Base-by-base conservation (phyloP, 1,284 basidiomycete genomes). In the Phellopilus nigrolimitatus region DNA sequence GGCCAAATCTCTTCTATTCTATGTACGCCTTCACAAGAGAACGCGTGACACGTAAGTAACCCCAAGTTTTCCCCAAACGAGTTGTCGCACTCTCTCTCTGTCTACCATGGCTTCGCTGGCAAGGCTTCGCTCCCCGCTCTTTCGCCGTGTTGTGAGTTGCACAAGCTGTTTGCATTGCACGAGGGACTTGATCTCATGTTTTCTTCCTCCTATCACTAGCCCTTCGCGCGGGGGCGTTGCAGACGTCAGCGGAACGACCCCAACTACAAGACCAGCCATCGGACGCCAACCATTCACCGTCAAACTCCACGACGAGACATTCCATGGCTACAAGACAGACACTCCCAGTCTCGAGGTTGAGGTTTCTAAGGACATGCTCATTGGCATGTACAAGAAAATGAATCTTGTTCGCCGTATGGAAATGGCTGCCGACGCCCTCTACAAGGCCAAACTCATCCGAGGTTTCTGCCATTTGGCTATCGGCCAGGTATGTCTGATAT, bases 391-490 rank as follows among this genome's bases (percentile, higher is more conserved):
- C 84, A 81, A 76, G 64, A 76, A 92, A 67, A 98, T 97, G 95
- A 82, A 82, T 66, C 78, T 82, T 55, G 92, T 97, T 87, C 83
- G 95, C 57, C 77, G 93, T 55, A 97, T 97, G 94, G 95, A 98
- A 73, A 94, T 95, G 85, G 92, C 94, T 17, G 90, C 93, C 37
- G 95, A 98, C 65, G 81, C 84, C 2, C 74, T 92, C 41, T 93
- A 94, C 79, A 93, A 91, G 71, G 87, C 91, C 41, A 95, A 97
- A 69, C 74, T 95, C 59, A 93, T 97, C 61, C 85, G 93, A 60
- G 95, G 95, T 45, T 98, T 99, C 81, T 99, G 95, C 71, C 95
- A 98, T 80, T 76, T 99, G 59, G 93, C 95, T 56, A 97, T 97
- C 64, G 97, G 97, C 39, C 95, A 98, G 82, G 90, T 86, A 53